Evolutionary conservation across 345 rosid genomes (phyloP).

Genomic region (Rubroshorea leprosula): DNA sequence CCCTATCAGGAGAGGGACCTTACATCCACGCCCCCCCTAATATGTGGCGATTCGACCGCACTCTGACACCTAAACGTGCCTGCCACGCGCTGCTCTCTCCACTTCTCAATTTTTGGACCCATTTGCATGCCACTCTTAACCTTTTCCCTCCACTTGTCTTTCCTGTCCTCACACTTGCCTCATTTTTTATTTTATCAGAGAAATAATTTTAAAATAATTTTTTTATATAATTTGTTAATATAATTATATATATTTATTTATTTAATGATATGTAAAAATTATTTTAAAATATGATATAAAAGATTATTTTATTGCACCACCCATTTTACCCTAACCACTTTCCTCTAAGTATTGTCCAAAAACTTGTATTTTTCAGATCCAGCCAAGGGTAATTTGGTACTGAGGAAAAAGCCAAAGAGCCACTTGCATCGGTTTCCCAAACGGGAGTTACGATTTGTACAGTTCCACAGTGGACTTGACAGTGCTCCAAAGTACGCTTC

Average conservation of each 20-base stretch:
- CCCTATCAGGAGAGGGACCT: too few relatives aligned
- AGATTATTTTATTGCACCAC: too few relatives aligned
- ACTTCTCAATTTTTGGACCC: slow-evolving; percentile 20
- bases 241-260: too few relatives aligned
- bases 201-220: too few relatives aligned
- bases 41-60: slow-evolving; percentile 92
- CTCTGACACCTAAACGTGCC: slow-evolving; percentile 43
- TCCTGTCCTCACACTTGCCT: not conserved
- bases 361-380: not conserved
- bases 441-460: slow-evolving; percentile 5
- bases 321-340: slow-evolving; percentile 16
- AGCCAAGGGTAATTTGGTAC: not conserved
- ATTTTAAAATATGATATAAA: too few relatives aligned
- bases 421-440: slow-evolving; percentile 15
- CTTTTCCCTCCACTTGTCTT: slow-evolving; percentile 16
- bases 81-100: slow-evolving; percentile 52
- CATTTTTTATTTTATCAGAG: too few relatives aligned
- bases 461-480: slow-evolving; percentile 9
- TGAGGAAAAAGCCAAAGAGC: not conserved
- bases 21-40: slow-evolving; percentile 4
- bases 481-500: slow-evolving; percentile 8
- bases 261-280: too few relatives aligned
- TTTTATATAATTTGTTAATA: too few relatives aligned
- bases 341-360: not conserved
- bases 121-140: slow-evolving; percentile 42